A percentile compares a stretch with the other conserved stretches of the same genome.
These are phyloP conservation scores for Nicotiana tomentosiformis DNA, from an alignment of 257 asterid genomes.

Conservation along the genomic window DNA sequence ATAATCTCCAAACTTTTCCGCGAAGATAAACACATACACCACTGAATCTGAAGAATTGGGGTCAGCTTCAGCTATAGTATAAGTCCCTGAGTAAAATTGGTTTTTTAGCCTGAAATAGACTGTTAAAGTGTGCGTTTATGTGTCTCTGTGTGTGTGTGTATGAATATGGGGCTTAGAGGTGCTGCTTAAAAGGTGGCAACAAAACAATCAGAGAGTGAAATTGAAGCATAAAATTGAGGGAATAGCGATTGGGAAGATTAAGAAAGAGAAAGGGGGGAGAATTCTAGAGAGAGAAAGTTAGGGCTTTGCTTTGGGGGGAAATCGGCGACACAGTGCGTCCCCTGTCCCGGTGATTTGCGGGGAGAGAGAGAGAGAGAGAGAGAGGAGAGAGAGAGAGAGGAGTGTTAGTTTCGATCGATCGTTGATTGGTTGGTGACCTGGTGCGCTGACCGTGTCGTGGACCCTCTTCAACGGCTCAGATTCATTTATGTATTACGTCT, in stretches of 20 bases:
- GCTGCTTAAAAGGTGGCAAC: not conserved
- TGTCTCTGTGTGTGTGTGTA: not conserved
- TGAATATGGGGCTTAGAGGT: no score
- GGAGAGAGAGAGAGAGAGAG: slow-evolving; percentile 24
- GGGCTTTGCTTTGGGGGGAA: slow-evolving; percentile 32
- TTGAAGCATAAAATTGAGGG: not conserved
- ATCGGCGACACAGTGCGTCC: slow-evolving; percentile 44
- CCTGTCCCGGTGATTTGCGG: slow-evolving; percentile 40
- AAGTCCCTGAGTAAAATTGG: slow-evolving; percentile 10
- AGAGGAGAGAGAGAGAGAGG: not conserved
- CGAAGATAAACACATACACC: slow-evolving; percentile 7
- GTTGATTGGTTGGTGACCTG: slow-evolving; percentile 43
- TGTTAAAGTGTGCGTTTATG: not conserved
- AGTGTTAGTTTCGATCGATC: slow-evolving; percentile 53
- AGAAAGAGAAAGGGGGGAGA: not conserved
- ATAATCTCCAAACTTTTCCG: slow-evolving; percentile 9
- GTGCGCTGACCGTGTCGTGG: slow-evolving; percentile 28
- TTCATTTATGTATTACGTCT: not conserved
- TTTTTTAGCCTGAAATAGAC: not conserved
- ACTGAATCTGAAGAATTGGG: slow-evolving; percentile 22
- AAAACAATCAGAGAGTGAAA: not conserved
- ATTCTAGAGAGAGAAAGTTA: slow-evolving; percentile 23
- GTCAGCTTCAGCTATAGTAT: slow-evolving; percentile 25
- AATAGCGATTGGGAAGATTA: not conserved
- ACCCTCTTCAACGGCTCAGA: slow-evolving; percentile 51